These are phyloP conservation scores for Phytopythium montanum DNA, from an alignment of 352 stramenopile species.

Conservation along the genomic window DNA sequence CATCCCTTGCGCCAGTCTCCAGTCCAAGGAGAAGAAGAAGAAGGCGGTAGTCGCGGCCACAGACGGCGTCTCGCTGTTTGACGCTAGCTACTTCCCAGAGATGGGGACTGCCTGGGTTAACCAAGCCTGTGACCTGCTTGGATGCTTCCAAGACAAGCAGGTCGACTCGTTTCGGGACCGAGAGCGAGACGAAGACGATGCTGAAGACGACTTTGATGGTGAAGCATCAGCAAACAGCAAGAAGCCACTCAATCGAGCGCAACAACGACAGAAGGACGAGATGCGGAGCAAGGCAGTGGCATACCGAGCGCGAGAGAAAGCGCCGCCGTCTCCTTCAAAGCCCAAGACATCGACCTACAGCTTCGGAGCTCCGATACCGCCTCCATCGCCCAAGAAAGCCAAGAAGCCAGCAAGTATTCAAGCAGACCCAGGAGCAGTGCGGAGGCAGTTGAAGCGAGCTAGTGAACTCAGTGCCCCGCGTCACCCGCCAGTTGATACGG, in stretches of 20 bases:
- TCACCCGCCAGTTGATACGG: conserved; percentile 53
- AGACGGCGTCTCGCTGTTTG: conserved; percentile 38
- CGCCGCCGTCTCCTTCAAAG: conserved; percentile 45
- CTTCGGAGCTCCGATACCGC: conserved; percentile 42
- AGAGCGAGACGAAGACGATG: conserved; percentile 24
- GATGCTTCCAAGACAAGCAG: conserved; percentile 40
- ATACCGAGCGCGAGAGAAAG: conserved; percentile 58
- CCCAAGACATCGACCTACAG: conserved; percentile 44
- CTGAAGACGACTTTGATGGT: conserved; percentile 23
- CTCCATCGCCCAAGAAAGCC: conserved; percentile 25
- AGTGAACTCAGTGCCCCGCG: conserved; percentile 67
- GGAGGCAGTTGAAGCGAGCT: conserved; percentile 48
- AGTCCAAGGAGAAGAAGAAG: conserved; percentile 61
- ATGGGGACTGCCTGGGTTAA: conserved; percentile 46
- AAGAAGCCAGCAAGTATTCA: conserved; percentile 22
- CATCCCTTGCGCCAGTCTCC: conserved; percentile 36
- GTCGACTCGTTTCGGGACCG: conserved; percentile 11
- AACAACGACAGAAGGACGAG: conserved; percentile 70
- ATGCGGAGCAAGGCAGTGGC: conserved; percentile 53
- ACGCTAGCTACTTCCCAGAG: conserved; percentile 33
- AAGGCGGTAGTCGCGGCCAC: neutral
- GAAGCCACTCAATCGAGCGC: conserved; percentile 40
- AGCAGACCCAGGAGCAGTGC: conserved; percentile 30
- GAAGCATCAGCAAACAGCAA: conserved; percentile 9
- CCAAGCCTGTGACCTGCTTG: conserved; percentile 47